These are phyloP conservation scores for Apiospora sp. DNA, from an alignment of 2,329 filamentous ascomycete genomes.

Conservation along the genomic window DNA sequence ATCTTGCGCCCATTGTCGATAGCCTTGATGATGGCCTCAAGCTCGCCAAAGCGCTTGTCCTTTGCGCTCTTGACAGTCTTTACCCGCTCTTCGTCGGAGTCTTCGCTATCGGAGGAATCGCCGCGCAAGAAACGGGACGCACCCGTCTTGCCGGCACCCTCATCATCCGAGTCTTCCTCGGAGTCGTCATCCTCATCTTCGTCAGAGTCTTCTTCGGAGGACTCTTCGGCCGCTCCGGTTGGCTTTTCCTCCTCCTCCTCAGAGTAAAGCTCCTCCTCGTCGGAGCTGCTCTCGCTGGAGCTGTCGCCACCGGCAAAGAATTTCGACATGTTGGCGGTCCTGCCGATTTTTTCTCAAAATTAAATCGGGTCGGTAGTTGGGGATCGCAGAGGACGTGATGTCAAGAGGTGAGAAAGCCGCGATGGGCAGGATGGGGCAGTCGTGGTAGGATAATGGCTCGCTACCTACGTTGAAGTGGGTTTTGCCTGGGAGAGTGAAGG, in stretches of 20 bases:
- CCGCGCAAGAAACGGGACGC: slow-evolving; percentile 85
- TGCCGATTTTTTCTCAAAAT: slow-evolving; percentile 18
- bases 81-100: slow-evolving; percentile 85
- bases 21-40: slow-evolving; percentile 85
- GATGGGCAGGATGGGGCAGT: slow-evolving; percentile 21
- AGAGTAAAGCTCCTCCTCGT: slow-evolving; percentile 94
- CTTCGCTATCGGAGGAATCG: slow-evolving; percentile 77
- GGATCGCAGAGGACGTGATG: slow-evolving; percentile 11
- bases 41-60: slow-evolving; percentile 94
- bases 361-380: slow-evolving; percentile 18
- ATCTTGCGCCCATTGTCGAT: slow-evolving; percentile 99
- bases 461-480: slow-evolving; percentile 21
- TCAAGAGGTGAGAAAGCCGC: slow-evolving; percentile 17
- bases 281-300: slow-evolving; percentile 93
- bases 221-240: slow-evolving; percentile 57
- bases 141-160: slow-evolving; percentile 71
- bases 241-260: slow-evolving; percentile 72
- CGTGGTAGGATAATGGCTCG: slow-evolving; percentile 18
- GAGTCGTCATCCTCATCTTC: slow-evolving; percentile 61
- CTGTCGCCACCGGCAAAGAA: slow-evolving; percentile 95
- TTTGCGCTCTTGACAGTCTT: slow-evolving; percentile 96
- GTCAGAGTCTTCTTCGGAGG: slow-evolving; percentile 60
- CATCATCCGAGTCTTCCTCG: slow-evolving; percentile 64
- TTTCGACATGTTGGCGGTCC: slow-evolving; percentile 77
- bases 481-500: slow-evolving; percentile 17